phyloP scores from a whole-genome alignment of 1,284 basidiomycete genomes.

The Anthracocystis panici-leucophaei region DNA sequence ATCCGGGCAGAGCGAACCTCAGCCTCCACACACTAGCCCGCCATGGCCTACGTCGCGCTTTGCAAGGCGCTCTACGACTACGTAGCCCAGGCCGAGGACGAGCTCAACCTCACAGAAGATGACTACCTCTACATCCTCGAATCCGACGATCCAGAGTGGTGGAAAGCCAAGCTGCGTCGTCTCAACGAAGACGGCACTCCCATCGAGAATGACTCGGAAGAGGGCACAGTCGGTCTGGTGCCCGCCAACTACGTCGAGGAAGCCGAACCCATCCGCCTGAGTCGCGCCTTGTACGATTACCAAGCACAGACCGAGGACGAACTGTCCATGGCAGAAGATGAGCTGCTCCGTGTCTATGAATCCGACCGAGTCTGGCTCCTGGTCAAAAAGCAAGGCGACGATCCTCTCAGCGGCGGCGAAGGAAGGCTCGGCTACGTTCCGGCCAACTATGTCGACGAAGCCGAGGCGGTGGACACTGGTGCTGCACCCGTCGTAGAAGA shows the following conservation, averaged over 20 bases:
- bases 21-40: neutral
- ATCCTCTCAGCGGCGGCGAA: constrained; percentile 52
- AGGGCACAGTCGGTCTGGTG: constrained; percentile 60
- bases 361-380: constrained; percentile 65
- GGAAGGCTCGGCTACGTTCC: constrained; percentile 64
- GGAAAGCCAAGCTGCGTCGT: constrained; percentile 63
- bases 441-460: constrained; percentile 68
- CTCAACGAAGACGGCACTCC: constrained; percentile 44
- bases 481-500: constrained; percentile 48
- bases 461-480: constrained; percentile 56
- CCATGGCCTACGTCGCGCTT: constrained; percentile 67
- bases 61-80: constrained; percentile 69
- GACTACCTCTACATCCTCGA: constrained; percentile 67
- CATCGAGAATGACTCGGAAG: constrained; percentile 40
- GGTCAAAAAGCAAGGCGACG: constrained; percentile 63
- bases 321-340: constrained; percentile 63
- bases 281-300: constrained; percentile 67
- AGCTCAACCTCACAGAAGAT: constrained; percentile 66
- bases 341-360: constrained; percentile 64
- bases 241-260: constrained; percentile 69
- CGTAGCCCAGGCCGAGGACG: constrained; percentile 66
- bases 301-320: constrained; percentile 66
- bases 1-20: neutral
- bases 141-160: constrained; percentile 67
- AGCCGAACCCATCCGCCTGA: constrained; percentile 62